Conservation (phyloP, 768 basidiomycete species). For the Pisolithus orientalis region DNA sequence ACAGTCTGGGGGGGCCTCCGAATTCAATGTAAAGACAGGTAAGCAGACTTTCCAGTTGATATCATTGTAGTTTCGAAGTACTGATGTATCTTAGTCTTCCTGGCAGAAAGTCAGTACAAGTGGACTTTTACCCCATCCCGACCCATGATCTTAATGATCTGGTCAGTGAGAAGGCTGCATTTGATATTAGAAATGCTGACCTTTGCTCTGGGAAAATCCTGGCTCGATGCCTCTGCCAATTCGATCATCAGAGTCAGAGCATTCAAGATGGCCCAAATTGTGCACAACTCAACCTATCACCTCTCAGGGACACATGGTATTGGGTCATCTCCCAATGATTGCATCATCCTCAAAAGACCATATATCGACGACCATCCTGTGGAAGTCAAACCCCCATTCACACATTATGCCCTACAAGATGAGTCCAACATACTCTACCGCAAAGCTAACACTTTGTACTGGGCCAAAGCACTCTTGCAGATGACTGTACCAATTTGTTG, state of each 20-base stretch:
- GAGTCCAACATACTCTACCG: too few relatives aligned
- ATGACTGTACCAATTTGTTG: constrained; percentile 6
- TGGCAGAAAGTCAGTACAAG: background rate
- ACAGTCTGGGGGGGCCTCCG: background rate
- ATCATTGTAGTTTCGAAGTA: too few relatives aligned
- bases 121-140: background rate
- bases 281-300: background rate
- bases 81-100: background rate
- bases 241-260: constrained; percentile 1
- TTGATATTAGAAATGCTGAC: background rate
- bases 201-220: background rate
- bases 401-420: background rate
- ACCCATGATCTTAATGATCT: background rate
- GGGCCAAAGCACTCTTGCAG: constrained; percentile 4
- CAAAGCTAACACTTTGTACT: constrained; percentile 3
- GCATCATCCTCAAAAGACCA: background rate
- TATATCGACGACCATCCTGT: background rate
- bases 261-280: constrained; percentile 7
- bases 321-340: background rate
- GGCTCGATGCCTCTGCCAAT: background rate
- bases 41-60: background rate
- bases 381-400: background rate
- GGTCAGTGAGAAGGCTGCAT: background rate
- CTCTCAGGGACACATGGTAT: background rate
- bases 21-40: constrained; percentile 2